Base-by-base conservation (phyloP, 192 early-diverging fungal species). In the Backusella australiensis region DNA sequence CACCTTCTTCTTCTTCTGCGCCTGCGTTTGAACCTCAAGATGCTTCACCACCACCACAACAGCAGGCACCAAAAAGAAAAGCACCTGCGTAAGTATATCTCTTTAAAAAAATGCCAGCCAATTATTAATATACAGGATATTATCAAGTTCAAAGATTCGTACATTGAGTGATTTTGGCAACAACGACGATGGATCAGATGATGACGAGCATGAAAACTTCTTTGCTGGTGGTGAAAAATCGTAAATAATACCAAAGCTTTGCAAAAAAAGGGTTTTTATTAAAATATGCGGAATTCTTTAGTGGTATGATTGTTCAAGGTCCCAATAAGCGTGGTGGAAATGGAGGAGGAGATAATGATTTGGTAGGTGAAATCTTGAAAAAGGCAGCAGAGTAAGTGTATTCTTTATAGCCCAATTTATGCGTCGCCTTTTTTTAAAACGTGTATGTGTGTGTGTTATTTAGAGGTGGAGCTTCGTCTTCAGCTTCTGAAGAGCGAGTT, bases 151-250 rank as follows among this genome's bases (percentile, higher is more conserved):
- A 5, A 80, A 75, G 36, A 83, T 87, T 35, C 85, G 86, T 38
- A 89, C 88, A 21, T 71, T 89, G 59, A 79, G 79, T 35, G 86
- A 89, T 66, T 67, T 87, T 73, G 53, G 42, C 2, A 75, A 75
- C 23, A 76, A 74, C 1, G 73, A 80, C 44, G 77, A 77, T 17
- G 84, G 85, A 4, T 78, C 81, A 23, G 83, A 82, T 17, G 85
- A 92, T 23, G 85, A 89, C 14, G 92, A 91, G 26, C 76, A 75
- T 19, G 82, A 93, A 76, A 91, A 92, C 74, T 95, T 89, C 77
- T 99, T 93, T 87, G 90, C 96, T 21, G 98, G 97, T 5, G 98
- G 98, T 35, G 97, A 98, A 82, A 95, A 94, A 81, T 96, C 94
- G 84, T 96, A 89, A n/a, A 95, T 91, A 49, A 79, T 77, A 2